These are phyloP conservation scores for Termitomyces sp. DNA, from an alignment of 768 basidiomycete genomes.

Conservation along the genomic window DNA sequence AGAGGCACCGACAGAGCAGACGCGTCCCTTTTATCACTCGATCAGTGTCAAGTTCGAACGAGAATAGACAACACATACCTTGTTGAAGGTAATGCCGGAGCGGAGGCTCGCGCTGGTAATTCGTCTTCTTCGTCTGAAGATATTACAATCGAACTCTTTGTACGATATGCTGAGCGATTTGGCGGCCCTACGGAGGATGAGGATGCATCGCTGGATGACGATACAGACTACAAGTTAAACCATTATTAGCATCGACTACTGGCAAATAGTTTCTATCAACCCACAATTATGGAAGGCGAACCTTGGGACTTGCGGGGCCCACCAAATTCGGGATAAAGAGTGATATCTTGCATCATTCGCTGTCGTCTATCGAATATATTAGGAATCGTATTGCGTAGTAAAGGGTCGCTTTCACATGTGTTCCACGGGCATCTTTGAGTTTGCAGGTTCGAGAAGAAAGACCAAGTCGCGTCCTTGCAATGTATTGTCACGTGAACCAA, in stretches of 20 bases:
- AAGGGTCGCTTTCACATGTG: conserved; percentile 21
- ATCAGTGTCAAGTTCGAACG: background rate
- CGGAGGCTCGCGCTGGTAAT: conserved; percentile 4
- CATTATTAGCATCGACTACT: background rate
- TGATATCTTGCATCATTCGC: conserved; percentile 23
- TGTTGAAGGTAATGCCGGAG: conserved; percentile 8
- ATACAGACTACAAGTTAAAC: conserved; percentile 17
- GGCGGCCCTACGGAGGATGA: conserved; percentile 12
- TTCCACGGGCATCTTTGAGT: conserved; percentile 27
- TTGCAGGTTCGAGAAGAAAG: background rate
- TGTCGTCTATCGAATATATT: conserved; percentile 20
- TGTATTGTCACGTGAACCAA: conserved; percentile 21
- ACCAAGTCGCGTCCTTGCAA: conserved; percentile 17
- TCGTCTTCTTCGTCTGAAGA: conserved; percentile 33
- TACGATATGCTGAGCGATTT: conserved; percentile 9
- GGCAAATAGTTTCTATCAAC: conserved; percentile 5
- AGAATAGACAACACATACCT: background rate
- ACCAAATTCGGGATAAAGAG: conserved; percentile 28
- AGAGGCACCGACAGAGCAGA: background rate
- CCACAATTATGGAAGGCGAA: conserved; percentile 21
- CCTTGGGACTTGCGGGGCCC: conserved; percentile 16
- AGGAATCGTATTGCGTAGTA: background rate
- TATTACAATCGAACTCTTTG: conserved; percentile 17
- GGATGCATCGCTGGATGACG: conserved; percentile 20
- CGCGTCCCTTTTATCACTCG: background rate